A percentile compares a stretch with the other conserved stretches of the same genome.
phyloP scores from a whole-genome alignment of 371 early-diverging fungal genomes.

The Mycotypha africana region DNA sequence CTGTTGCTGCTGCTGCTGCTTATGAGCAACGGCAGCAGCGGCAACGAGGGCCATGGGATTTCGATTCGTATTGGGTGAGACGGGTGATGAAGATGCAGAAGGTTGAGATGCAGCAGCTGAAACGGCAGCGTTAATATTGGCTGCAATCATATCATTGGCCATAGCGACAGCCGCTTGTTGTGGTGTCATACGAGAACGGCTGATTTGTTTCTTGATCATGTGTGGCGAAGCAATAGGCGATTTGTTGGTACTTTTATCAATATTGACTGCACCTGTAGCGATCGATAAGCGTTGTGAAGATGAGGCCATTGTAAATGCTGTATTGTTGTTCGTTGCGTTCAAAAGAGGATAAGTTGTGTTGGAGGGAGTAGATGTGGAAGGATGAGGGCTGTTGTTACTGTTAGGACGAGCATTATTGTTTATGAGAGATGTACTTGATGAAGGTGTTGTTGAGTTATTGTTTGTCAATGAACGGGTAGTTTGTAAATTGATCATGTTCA shows the following conservation, averaged over 20 bases:
- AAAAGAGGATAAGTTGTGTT: background rate
- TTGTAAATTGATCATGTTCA: slow-evolving; percentile 24
- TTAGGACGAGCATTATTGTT: background rate
- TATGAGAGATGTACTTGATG: too few species aligned
- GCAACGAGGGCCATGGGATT: slow-evolving; percentile 14
- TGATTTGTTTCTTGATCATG: slow-evolving; percentile 32
- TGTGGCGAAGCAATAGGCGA: slow-evolving; percentile 19
- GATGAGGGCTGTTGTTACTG: too few species aligned
- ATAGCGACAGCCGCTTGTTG: slow-evolving; percentile 37
- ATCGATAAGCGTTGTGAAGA: slow-evolving; percentile 11
- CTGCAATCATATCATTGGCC: slow-evolving; percentile 38
- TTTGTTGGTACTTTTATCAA: slow-evolving; percentile 8
- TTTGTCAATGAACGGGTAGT: slow-evolving; percentile 2
- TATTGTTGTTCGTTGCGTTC: background rate
- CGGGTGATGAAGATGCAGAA: background rate
- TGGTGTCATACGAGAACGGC: slow-evolving; percentile 31
- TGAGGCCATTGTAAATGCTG: slow-evolving; percentile 7
- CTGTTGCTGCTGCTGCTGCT: slow-evolving; percentile 12
- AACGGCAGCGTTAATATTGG: slow-evolving; percentile 36
- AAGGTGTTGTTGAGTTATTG: slow-evolving; percentile 1
- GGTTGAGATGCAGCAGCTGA: slow-evolving; percentile 9
- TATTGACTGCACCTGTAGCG: slow-evolving; percentile 9
- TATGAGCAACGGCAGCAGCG: slow-evolving; percentile 12
- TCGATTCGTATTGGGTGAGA: slow-evolving; percentile 17
- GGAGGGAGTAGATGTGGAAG: background rate